A percentile compares a stretch with the other conserved stretches of the same genome.
Evolutionary conservation across 805 yeast species (phyloP).

Genomic region (Groenewaldozyma tartarivorans): DNA sequence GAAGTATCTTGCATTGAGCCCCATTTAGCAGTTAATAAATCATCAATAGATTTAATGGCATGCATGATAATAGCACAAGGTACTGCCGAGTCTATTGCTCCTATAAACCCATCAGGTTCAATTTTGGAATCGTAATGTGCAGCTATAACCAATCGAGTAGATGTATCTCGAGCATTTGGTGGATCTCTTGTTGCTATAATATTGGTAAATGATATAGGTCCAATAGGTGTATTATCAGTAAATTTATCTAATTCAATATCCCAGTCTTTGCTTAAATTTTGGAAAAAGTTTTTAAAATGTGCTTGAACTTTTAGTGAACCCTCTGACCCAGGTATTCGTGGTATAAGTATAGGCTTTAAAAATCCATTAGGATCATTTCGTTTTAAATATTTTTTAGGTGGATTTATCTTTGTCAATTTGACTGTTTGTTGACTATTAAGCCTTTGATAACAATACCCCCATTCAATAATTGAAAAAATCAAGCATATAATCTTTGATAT

Average conservation of each 20-base stretch:
- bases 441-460: no score
- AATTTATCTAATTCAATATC: conserved; percentile 23
- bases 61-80: conserved; percentile 46
- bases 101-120: conserved; percentile 45
- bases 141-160: conserved; percentile 31
- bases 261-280: conserved; percentile 20
- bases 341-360: conserved; percentile 24
- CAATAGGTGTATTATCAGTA: conserved; percentile 30
- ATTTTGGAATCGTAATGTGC: conserved; percentile 49
- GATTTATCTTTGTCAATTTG: conserved; percentile 5
- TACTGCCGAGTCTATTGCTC: conserved; percentile 52
- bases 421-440: no score
- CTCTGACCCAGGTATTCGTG: conserved; percentile 35
- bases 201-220: conserved; percentile 26
- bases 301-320: conserved; percentile 31
- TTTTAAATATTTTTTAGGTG: conserved; percentile 12
- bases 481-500: no score
- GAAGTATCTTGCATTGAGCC: conserved; percentile 1
- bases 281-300: conserved; percentile 31
- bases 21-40: conserved; percentile 19
- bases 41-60: conserved; percentile 28
- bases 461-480: no score
- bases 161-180: conserved; percentile 14
- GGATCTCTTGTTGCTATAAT: conserved; percentile 23
- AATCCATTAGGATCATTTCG: conserved; percentile 15